phyloP scores from a whole-genome alignment of 2,329 filamentous ascomycete genomes.

The Fusarium floridanum region DNA sequence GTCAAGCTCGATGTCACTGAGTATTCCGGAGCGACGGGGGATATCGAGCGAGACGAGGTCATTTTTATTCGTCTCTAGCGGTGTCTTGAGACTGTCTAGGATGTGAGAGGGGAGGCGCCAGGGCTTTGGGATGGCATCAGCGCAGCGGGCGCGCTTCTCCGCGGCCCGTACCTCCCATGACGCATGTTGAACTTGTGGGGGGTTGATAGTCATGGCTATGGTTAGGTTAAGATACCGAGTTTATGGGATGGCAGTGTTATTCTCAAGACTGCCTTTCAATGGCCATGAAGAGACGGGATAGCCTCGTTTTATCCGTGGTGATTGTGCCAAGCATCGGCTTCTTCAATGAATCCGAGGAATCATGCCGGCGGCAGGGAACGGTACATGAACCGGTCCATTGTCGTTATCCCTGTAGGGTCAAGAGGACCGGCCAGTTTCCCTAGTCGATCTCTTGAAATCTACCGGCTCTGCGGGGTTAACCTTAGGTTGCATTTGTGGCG shows the following conservation, averaged over 20 bases:
- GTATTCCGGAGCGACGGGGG: slow-evolving; percentile 50
- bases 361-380: background rate
- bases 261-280: background rate
- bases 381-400: background rate
- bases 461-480: background rate
- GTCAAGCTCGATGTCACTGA: slow-evolving; percentile 56
- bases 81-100: slow-evolving; percentile 2
- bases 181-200: background rate
- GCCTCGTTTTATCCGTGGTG: background rate
- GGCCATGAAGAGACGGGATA: background rate
- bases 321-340: background rate
- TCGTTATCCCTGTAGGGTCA: background rate
- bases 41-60: slow-evolving; percentile 31
- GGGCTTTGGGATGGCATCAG: slow-evolving; percentile 13
- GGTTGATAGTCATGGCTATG: background rate
- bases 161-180: slow-evolving; percentile 4
- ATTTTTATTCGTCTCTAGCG: slow-evolving; percentile 19
- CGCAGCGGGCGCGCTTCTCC: slow-evolving; percentile 9
- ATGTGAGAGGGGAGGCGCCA: slow-evolving; percentile 24
- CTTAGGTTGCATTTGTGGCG: background rate
- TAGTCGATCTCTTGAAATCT: background rate
- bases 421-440: background rate
- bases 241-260: background rate
- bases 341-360: background rate
- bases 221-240: background rate